A percentile compares a stretch with the other conserved stretches of the same genome.
Conservation (phyloP, 768 basidiomycete species). For the Cubamyces lactineus region DNA sequence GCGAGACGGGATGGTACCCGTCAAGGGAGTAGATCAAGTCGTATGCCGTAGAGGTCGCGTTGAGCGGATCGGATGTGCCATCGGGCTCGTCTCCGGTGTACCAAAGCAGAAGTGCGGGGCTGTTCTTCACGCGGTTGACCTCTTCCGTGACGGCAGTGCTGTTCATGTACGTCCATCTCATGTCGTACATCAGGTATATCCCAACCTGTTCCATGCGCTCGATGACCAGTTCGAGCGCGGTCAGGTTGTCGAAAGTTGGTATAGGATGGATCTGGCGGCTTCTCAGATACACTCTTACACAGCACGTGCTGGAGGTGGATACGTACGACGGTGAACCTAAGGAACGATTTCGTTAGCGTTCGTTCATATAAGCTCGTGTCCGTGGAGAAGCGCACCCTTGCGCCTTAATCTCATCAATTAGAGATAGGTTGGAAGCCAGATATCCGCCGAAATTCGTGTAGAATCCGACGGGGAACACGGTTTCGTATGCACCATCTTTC, state of each 20-base stretch:
- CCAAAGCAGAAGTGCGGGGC: constrained; percentile 71
- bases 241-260: constrained; percentile 64
- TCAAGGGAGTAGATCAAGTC: constrained; percentile 53
- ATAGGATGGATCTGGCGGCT: constrained; percentile 63
- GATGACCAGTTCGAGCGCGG: constrained; percentile 57
- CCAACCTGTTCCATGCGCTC: constrained; percentile 74
- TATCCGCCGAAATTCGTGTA: constrained; percentile 65
- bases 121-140: constrained; percentile 67
- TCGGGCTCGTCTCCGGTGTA: constrained; percentile 80
- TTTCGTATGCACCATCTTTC: constrained; percentile 32
- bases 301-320: not conserved
- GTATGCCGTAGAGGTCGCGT: constrained; percentile 53
- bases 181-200: constrained; percentile 81
- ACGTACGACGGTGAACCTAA: constrained; percentile 44
- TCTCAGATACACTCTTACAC: not conserved
- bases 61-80: constrained; percentile 67
- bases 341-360: constrained; percentile 26
- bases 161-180: constrained; percentile 76
- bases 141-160: constrained; percentile 61
- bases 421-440: constrained; percentile 53
- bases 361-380: not conserved
- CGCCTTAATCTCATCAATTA: constrained; percentile 58
- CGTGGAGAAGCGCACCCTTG: constrained; percentile 46
- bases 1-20: constrained; percentile 61
- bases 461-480: constrained; percentile 72